Conservation (phyloP, 2,329 filamentous ascomycete genomes). For the Colletotrichum kahawae region DNA sequence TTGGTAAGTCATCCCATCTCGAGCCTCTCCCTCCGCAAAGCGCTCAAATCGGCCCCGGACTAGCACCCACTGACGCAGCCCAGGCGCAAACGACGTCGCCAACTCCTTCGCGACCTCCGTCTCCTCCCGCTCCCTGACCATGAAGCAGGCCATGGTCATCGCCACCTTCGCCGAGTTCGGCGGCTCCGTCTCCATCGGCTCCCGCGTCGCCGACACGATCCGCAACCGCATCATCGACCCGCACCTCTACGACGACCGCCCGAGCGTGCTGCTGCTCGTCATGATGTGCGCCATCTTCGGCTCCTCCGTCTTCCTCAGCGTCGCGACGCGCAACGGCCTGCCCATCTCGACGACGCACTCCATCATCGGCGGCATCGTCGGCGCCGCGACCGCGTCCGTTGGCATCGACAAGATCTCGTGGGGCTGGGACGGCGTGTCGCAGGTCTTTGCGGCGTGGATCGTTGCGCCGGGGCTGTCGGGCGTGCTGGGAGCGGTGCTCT, state of each 20-base stretch:
- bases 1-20: slow-evolving; percentile 71
- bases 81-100: slow-evolving; percentile 55
- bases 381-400: slow-evolving; percentile 39
- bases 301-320: slow-evolving; percentile 55
- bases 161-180: slow-evolving; percentile 49
- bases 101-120: slow-evolving; percentile 54
- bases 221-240: slow-evolving; percentile 51
- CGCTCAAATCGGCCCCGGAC: slow-evolving; percentile 26
- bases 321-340: slow-evolving; percentile 55
- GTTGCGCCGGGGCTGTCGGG: slow-evolving; percentile 39
- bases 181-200: slow-evolving; percentile 44
- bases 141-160: slow-evolving; percentile 50
- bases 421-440: slow-evolving; percentile 40
- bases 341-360: slow-evolving; percentile 61
- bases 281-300: slow-evolving; percentile 61
- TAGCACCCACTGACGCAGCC: neutral
- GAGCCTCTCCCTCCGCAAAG: slow-evolving; percentile 59
- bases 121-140: slow-evolving; percentile 49
- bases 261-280: slow-evolving; percentile 54
- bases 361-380: slow-evolving; percentile 48
- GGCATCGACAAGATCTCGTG: slow-evolving; percentile 41
- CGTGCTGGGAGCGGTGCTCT: slow-evolving; percentile 34
- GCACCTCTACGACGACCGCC: slow-evolving; percentile 45
- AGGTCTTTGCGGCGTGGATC: slow-evolving; percentile 44
- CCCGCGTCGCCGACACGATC: slow-evolving; percentile 48